Evolutionary conservation across 2,329 filamentous ascomycete genomes (phyloP).

Genomic region (Trichoderma hamatum): DNA sequence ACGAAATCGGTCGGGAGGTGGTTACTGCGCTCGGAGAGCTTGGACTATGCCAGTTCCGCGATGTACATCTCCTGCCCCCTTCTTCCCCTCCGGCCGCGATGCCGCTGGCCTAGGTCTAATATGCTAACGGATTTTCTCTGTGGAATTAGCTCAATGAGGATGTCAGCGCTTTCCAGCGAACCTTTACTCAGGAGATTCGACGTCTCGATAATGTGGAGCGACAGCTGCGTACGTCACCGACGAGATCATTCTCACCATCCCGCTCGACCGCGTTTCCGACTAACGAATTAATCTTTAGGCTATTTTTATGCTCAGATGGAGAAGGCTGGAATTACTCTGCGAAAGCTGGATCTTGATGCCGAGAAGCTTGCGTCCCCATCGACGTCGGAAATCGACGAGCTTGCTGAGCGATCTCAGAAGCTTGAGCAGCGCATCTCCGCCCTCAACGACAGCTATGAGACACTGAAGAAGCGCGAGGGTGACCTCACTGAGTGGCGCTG

Average conservation of each 20-base stretch:
- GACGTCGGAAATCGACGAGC: slow-evolving; percentile 93
- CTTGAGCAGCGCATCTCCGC: slow-evolving; percentile 89
- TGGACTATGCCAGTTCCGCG: slow-evolving; percentile 93
- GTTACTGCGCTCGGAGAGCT: slow-evolving; percentile 96
- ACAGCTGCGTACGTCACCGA: slow-evolving; percentile 74
- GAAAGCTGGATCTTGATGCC: slow-evolving; percentile 88
- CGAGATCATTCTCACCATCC: slow-evolving; percentile 1
- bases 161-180: slow-evolving; percentile 91
- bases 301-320: slow-evolving; percentile 98
- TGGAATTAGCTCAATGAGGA: slow-evolving; percentile 98
- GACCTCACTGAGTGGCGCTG: slow-evolving; percentile 98
- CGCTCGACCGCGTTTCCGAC: neutral
- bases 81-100: neutral
- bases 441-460: slow-evolving; percentile 98
- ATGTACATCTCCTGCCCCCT: slow-evolving; percentile 57
- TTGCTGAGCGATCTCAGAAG: slow-evolving; percentile 88
- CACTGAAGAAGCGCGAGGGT: slow-evolving; percentile 94
- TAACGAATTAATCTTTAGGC: slow-evolving; percentile 52
- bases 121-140: slow-evolving; percentile 62
- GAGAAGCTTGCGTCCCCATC: slow-evolving; percentile 85
- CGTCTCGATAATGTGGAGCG: slow-evolving; percentile 97
- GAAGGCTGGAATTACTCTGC: slow-evolving; percentile 81
- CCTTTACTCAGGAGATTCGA: slow-evolving; percentile 96
- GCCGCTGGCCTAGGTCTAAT: neutral
- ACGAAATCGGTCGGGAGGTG: slow-evolving; percentile 97